Evolutionary conservation across 768 basidiomycete species (phyloP), one percentile per base, ranked within the genome.

Genomic region (Macrolepiota dolichaula): DNA sequence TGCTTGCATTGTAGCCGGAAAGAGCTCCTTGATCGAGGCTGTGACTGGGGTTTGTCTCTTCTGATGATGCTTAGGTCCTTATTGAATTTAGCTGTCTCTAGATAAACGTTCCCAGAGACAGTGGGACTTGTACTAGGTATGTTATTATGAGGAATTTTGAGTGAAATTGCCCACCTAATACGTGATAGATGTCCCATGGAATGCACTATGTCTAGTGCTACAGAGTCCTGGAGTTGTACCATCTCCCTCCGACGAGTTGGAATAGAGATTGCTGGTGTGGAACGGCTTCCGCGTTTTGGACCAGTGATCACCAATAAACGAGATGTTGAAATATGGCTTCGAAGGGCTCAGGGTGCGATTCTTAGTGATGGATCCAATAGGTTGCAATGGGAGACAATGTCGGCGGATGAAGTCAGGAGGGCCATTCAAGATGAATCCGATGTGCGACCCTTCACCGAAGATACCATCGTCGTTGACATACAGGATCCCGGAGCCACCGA

Each of bases 91-190:
- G 24, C n/a, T 40, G 4, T 13, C 29, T 42, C 19, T 44, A 87
- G 86, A 83, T 86, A 29, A 82, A 73, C 53, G 85, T 87, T 35
- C 85, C 86, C 7, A 74, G 86, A 35, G 86, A 86, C 46, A 82
- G 81, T 44, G 84, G 84, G 19, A 86, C 84, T 0, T 86, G 85
- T 55, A 86, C 84, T 0, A 74, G 83, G 85, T 81, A 62, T 55
- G 52, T n/a, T n/a, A n/a, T n/a, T n/a, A n/a, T n/a, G n/a, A 22
- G 5, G n/a, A 1, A 27, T 2, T 12, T 49, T 3, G 19, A 49
- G 25, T 1, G 5, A 22, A 13, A 15, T 24, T 9, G 22, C 47
- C 24, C 47, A 49, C 22, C 5, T 46, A 11, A 22, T 49, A 5
- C 2, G 5, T 51, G 13, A 17, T 51, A 83, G 84, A 55, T 85